These are phyloP conservation scores for Malus asiatica DNA, from an alignment of 306 rosid species.

Conservation along the genomic window DNA sequence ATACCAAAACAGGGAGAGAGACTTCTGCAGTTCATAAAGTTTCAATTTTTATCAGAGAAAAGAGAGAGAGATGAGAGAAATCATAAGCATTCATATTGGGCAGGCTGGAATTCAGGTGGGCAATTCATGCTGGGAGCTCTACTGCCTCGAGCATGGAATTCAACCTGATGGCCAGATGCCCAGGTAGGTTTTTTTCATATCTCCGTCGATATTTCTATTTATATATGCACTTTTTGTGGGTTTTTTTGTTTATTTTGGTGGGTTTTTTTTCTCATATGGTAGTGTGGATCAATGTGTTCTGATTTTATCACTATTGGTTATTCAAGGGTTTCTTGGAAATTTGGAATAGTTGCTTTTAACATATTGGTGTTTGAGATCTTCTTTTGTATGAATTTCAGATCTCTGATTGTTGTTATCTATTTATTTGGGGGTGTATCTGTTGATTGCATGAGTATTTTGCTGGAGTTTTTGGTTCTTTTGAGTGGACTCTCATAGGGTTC, in stretches of 20 bases:
- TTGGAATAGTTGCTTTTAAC: background rate
- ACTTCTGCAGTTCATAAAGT: background rate
- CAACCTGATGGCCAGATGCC: slow-evolving; percentile 94
- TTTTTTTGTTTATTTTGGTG: background rate
- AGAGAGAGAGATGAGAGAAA: slow-evolving; percentile 61
- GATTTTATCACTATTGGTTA: background rate
- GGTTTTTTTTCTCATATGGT: background rate
- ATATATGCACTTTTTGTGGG: background rate
- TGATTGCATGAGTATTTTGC: background rate
- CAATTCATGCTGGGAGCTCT: slow-evolving; percentile 98
- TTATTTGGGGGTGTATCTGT: background rate
- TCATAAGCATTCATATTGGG: slow-evolving; percentile 93
- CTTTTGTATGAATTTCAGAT: background rate
- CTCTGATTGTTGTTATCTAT: background rate
- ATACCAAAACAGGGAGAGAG: background rate
- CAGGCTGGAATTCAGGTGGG: slow-evolving; percentile 99
- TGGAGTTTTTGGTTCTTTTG: background rate
- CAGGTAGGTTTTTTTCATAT: slow-evolving; percentile 25
- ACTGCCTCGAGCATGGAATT: slow-evolving; percentile 97
- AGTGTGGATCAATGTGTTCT: background rate
- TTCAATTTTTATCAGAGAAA: background rate
- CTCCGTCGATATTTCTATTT: background rate
- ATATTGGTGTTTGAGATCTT: background rate
- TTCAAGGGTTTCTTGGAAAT: background rate
- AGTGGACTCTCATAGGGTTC: background rate